Conservation (phyloP, 108 stramenopile species). For the Mayamaea pseudoterrestris region DNA sequence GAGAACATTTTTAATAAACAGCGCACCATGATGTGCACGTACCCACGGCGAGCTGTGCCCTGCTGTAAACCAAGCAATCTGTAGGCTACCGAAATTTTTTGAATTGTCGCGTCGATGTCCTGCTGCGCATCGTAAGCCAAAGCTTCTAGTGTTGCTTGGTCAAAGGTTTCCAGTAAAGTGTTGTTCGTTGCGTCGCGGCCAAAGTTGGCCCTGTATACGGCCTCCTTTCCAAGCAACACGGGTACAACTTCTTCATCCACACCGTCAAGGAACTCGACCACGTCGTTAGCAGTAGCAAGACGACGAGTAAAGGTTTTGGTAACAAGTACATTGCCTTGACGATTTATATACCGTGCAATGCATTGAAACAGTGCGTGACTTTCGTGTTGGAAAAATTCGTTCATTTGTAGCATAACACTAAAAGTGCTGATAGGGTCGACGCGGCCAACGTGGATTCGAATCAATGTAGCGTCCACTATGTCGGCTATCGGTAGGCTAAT, state of each 20-base stretch:
- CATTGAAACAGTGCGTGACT: slow-evolving; percentile 37
- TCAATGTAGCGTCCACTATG: slow-evolving; percentile 19
- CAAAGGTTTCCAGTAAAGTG: slow-evolving; percentile 11
- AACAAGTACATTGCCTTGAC: slow-evolving; percentile 20
- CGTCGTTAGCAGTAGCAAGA: slow-evolving; percentile 25
- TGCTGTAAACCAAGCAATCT: slow-evolving; percentile 40
- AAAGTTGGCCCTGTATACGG: slow-evolving; percentile 36
- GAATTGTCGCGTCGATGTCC: slow-evolving; percentile 51
- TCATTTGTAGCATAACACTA: slow-evolving; percentile 29
- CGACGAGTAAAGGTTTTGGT: slow-evolving; percentile 30
- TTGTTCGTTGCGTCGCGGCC: slow-evolving; percentile 31
- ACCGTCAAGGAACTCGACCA: slow-evolving; percentile 27
- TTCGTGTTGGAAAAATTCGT: slow-evolving; percentile 23
- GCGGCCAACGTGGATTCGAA: slow-evolving; percentile 24
- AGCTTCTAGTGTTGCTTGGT: slow-evolving; percentile 24
- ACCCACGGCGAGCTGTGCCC: slow-evolving; percentile 11
- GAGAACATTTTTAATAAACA: not conserved
- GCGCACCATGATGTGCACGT: slow-evolving; percentile 1
- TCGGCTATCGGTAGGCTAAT: slow-evolving; percentile 30
- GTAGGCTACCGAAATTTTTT: slow-evolving; percentile 36
- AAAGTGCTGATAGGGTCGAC: slow-evolving; percentile 39
- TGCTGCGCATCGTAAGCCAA: slow-evolving; percentile 36
- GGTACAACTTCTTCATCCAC: slow-evolving; percentile 35
- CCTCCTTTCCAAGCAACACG: slow-evolving; percentile 39
- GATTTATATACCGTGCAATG: slow-evolving; percentile 23